phyloP scores from a whole-genome alignment of 1,139 yeast species.

The Sugiyamaella novakii region DNA sequence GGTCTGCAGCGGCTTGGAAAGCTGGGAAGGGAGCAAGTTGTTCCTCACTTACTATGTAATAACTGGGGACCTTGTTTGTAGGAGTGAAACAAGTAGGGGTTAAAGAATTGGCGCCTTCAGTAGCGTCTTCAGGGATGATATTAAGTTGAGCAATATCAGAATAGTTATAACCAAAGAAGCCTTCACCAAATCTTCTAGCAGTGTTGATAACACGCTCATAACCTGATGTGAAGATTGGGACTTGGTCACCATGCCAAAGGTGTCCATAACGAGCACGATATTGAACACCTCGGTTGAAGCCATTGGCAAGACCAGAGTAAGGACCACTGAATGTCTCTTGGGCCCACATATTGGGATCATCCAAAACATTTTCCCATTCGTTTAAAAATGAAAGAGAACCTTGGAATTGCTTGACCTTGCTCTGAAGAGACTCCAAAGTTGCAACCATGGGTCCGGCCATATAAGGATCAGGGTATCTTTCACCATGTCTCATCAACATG shows the following conservation, averaged over 20 bases:
- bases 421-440: too few species aligned
- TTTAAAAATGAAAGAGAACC: slow-evolving; percentile 40
- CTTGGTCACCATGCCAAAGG: slow-evolving; percentile 41
- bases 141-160: slow-evolving; percentile 42
- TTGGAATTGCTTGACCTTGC: too few species aligned
- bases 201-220: slow-evolving; percentile 46
- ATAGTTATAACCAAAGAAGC: slow-evolving; percentile 47
- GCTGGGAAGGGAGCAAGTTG: slow-evolving; percentile 34
- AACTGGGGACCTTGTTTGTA: too few species aligned
- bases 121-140: slow-evolving; percentile 43
- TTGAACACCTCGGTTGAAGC: slow-evolving; percentile 39
- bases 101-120: slow-evolving; percentile 47
- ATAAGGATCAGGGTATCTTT: slow-evolving; percentile 57
- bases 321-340: slow-evolving; percentile 42
- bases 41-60: too few species aligned
- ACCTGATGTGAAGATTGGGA: slow-evolving; percentile 46
- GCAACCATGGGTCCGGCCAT: slow-evolving; percentile 27
- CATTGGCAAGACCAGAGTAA: slow-evolving; percentile 42
- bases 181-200: slow-evolving; percentile 47
- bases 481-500: slow-evolving; percentile 68
- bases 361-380: slow-evolving; percentile 42
- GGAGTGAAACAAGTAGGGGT: slow-evolving; percentile 44
- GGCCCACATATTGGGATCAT: slow-evolving; percentile 34
- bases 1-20: slow-evolving; percentile 44
- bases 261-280: slow-evolving; percentile 44